Evolutionary conservation across 2,329 filamentous ascomycete genomes (phyloP), one percentile per base, ranked within the genome.

Genomic region (Cladophialophora bantiana): DNA sequence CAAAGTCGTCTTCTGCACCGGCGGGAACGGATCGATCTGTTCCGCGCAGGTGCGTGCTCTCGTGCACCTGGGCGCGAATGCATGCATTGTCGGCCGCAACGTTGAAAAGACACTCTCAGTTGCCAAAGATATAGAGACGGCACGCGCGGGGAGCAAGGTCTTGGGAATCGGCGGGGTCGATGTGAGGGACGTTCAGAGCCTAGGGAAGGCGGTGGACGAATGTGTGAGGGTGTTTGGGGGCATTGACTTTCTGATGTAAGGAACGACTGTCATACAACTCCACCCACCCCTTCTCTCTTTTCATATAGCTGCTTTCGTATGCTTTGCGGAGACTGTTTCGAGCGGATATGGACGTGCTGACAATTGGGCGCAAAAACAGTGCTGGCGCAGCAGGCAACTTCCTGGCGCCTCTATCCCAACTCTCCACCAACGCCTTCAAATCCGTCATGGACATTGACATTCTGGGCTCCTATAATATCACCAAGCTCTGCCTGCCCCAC

Each of bases 351-450:
- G 35, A 26, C 15, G 26, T 59, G 36, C 34, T 61, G 48, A 61
- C 57, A 35, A 32, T 20, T 15, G 7, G 31, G 3, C 45, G 32
- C 32, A 10, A 50, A 50, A 10, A 62, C 74, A 95, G 91, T 77
- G 94, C 94, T 20, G 95, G 95, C 59, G 95, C 95, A 13, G 95
- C 95, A 18, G 95, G 95, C 66, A 99, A 99, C 79, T 99, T 98
- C 79, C 85, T 99, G 26, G 90, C 93, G 0, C 91, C 94, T 4
- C 90, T 98, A 67, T 86, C 90, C 48, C 90, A 90, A 69, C 86
- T 98, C 58, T 93, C 88, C 48, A 81, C 91, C 66, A 98, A 98
- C 76, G 95, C 92, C 3, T 96, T 99, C 88, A 96, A 94, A 79
- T 85, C 92, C 0, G 95, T 99, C 71, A 94, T 98, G 74, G 95